phyloP scores from a whole-genome alignment of 192 early-diverging fungal species.

The Backusella tuberculispora region DNA sequence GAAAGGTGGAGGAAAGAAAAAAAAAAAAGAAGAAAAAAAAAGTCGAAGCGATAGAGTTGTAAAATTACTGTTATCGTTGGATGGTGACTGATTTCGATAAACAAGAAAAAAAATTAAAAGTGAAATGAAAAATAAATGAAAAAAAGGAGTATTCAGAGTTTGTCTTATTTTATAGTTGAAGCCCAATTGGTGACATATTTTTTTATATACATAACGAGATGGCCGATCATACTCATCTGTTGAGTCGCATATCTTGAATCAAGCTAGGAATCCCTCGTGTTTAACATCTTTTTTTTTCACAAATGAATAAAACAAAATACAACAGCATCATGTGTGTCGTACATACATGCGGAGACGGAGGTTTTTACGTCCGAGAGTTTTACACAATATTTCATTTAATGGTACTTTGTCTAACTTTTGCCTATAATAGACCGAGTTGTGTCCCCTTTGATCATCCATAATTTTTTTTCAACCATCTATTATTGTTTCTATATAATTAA shows the following conservation, averaged over 20 bases:
- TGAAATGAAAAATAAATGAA: not conserved
- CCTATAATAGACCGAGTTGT: not conserved
- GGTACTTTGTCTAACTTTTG: not conserved
- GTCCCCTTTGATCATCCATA: not conserved
- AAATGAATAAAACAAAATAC: conserved; percentile 8
- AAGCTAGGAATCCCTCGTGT: not conserved
- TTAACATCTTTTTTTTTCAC: conserved; percentile 14
- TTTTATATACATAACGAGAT: not conserved
- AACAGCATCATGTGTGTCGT: conserved; percentile 7
- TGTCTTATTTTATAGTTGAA: conserved; percentile 7
- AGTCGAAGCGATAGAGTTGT: not conserved
- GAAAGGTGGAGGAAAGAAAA: conserved; percentile 1
- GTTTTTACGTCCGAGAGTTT: conserved; percentile 1
- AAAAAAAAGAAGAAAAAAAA: conserved; percentile 5
- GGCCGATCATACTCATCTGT: conserved; percentile 3
- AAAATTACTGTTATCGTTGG: conserved; percentile 6
- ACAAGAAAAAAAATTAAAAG: not conserved
- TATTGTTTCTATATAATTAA: not conserved
- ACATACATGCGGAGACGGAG: conserved; percentile 12
- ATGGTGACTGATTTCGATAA: not conserved
- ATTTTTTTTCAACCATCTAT: not conserved
- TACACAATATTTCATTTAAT: not conserved
- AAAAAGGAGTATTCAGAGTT: not conserved
- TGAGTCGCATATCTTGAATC: not conserved
- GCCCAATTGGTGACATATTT: not conserved